These are phyloP conservation scores for Lactarius hengduanensis DNA, from an alignment of 768 basidiomycete genomes.

Conservation along the genomic window DNA sequence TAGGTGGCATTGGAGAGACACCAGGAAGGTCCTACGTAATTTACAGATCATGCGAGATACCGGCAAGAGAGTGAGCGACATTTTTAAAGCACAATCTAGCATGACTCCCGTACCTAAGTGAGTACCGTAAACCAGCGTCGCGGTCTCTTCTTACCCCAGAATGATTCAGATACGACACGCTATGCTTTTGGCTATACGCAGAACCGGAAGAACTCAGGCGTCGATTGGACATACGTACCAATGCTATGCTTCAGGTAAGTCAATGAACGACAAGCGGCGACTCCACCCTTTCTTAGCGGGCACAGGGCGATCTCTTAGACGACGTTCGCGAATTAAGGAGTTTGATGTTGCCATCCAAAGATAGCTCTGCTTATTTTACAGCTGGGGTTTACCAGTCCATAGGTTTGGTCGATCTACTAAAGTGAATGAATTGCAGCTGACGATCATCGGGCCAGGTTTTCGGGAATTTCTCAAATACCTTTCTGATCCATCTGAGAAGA, in stretches of 20 bases:
- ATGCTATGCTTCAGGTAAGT: slow-evolving; percentile 83
- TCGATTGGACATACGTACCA: slow-evolving; percentile 77
- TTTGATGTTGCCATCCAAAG: slow-evolving; percentile 26
- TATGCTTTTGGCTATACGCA: slow-evolving; percentile 92
- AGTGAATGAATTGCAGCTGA: neutral
- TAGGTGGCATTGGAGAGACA: slow-evolving; percentile 96
- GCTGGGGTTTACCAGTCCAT: slow-evolving; percentile 94
- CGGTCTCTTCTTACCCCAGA: slow-evolving; percentile 5
- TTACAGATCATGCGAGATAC: slow-evolving; percentile 75
- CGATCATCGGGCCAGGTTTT: slow-evolving; percentile 58
- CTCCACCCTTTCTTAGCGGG: slow-evolving; percentile 16
- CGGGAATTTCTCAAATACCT: slow-evolving; percentile 83
- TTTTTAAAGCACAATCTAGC: slow-evolving; percentile 61
- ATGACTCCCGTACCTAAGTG: slow-evolving; percentile 52
- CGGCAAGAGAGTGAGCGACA: slow-evolving; percentile 62
- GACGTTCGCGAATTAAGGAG: slow-evolving; percentile 64
- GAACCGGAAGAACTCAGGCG: slow-evolving; percentile 57
- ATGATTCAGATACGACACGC: slow-evolving; percentile 65
- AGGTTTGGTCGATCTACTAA: slow-evolving; percentile 45
- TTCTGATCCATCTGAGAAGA: slow-evolving; percentile 40
- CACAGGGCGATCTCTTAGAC: slow-evolving; percentile 57
- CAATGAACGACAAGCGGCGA: neutral
- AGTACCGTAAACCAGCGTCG: slow-evolving; percentile 1
- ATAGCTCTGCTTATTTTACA: slow-evolving; percentile 48
- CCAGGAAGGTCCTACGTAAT: slow-evolving; percentile 82